Percentiles rank a stretch among this genome's conserved stretches.
phyloP scores from a whole-genome alignment of 257 asterid species.

The Phtheirospermum japonicum region DNA sequence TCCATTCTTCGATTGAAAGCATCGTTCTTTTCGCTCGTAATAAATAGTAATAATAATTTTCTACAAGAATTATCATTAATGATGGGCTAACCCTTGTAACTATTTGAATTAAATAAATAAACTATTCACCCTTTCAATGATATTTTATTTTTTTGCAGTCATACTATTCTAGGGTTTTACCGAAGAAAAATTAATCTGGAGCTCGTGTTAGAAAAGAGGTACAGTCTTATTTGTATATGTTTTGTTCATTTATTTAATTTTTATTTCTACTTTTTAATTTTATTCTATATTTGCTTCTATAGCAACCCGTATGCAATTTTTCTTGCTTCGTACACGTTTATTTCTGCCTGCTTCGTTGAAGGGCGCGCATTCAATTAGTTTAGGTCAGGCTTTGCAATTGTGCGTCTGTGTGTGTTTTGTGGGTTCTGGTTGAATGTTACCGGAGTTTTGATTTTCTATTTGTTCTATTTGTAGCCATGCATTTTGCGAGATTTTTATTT shows the following conservation, averaged over 20 bases:
- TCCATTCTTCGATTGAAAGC: constrained; percentile 2
- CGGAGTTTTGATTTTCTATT: background rate
- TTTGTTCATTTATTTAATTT: background rate
- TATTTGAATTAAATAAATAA: background rate
- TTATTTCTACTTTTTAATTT: background rate
- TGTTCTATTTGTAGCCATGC: background rate
- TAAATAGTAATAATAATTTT: constrained; percentile 18
- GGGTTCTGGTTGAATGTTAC: constrained; percentile 6
- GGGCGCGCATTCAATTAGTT: no score
- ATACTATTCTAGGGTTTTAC: constrained; percentile 20
- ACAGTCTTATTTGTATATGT: background rate
- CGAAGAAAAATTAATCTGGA: background rate
- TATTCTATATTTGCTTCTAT: background rate
- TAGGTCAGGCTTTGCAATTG: background rate
- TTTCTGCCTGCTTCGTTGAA: background rate
- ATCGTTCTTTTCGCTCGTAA: constrained; percentile 24
- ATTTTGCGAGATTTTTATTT: background rate
- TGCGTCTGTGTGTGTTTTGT: background rate
- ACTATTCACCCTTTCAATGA: constrained; percentile 1
- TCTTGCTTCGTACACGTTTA: background rate
- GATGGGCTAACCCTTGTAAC: background rate
- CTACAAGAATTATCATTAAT: constrained; percentile 18
- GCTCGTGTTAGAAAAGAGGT: constrained; percentile 17
- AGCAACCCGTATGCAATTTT: background rate
- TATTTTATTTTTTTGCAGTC: background rate